A percentile compares a stretch with the other conserved stretches of the same genome.
Conservation (phyloP, 2,329 filamentous ascomycete species). For the Penicillium sp. region DNA sequence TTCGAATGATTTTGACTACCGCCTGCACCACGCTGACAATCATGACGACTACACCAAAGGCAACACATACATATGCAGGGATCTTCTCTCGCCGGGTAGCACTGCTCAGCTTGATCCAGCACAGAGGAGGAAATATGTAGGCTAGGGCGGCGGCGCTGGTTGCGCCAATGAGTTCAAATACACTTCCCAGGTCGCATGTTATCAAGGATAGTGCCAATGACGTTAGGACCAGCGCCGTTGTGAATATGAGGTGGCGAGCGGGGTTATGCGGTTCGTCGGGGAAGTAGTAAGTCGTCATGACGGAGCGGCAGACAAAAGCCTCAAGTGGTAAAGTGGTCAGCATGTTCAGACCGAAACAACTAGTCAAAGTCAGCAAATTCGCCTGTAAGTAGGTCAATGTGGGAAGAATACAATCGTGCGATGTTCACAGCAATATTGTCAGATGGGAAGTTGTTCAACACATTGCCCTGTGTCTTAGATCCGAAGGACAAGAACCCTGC, state of each 20-base stretch:
- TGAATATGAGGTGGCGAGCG: constrained; percentile 81
- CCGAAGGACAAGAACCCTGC: constrained; percentile 91
- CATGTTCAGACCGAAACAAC: constrained; percentile 97
- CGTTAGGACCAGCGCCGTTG: constrained; percentile 71
- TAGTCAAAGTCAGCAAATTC: constrained; percentile 28
- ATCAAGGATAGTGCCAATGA: constrained; percentile 75
- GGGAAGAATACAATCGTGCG: constrained; percentile 63
- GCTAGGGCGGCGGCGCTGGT: constrained; percentile 92
- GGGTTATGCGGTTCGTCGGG: constrained; percentile 72
- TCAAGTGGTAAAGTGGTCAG: constrained; percentile 93
- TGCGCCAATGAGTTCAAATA: constrained; percentile 93
- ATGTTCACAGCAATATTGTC: constrained; percentile 93
- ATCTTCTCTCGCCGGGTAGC: constrained; percentile 69
- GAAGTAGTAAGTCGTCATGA: constrained; percentile 85
- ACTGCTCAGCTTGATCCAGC: constrained; percentile 88
- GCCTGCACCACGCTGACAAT: constrained; percentile 72
- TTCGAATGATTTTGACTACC: constrained; percentile 59
- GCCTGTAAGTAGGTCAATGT: neutral
- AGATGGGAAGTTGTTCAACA: constrained; percentile 93
- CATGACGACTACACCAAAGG: constrained; percentile 78
- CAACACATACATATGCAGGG: constrained; percentile 66
- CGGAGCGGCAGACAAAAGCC: constrained; percentile 94
- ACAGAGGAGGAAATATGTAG: constrained; percentile 90
- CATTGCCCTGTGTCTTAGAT: constrained; percentile 85
- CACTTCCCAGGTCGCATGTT: constrained; percentile 88